These are phyloP conservation scores for Hypoxylon sp. DNA, from an alignment of 2,329 filamentous ascomycete genomes.

Conservation along the genomic window DNA sequence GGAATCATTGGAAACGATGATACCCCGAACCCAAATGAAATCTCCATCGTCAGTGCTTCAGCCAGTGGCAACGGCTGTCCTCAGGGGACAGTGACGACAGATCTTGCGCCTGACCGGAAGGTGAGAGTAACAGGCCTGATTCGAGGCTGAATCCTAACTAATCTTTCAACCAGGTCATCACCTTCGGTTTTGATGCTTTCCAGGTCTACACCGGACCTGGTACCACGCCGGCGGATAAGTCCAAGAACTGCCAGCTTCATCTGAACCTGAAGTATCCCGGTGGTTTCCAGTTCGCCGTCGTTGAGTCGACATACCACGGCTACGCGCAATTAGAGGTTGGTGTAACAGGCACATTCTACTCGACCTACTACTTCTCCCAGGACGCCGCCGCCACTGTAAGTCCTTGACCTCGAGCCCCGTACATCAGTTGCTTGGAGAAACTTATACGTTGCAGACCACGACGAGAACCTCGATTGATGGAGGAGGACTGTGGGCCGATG, in stretches of 20 bases:
- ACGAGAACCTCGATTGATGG: slow-evolving; percentile 54
- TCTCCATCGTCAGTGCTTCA: slow-evolving; percentile 52
- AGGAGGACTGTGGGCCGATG: slow-evolving; percentile 52
- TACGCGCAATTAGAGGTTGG: slow-evolving; percentile 57
- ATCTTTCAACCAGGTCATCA: slow-evolving; percentile 50
- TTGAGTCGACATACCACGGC: slow-evolving; percentile 59
- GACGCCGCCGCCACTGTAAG: slow-evolving; percentile 52
- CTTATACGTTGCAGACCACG: slow-evolving; percentile 46
- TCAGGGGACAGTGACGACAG: slow-evolving; percentile 53
- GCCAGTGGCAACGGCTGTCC: slow-evolving; percentile 57
- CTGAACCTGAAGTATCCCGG: slow-evolving; percentile 56
- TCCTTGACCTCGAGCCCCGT: background rate
- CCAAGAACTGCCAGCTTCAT: slow-evolving; percentile 60
- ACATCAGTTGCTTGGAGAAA: slow-evolving; percentile 6
- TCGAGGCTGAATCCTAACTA: slow-evolving; percentile 3
- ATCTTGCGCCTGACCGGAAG: slow-evolving; percentile 53
- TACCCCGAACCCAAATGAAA: slow-evolving; percentile 51
- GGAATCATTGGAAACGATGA: slow-evolving; percentile 46
- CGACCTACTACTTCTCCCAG: slow-evolving; percentile 59
- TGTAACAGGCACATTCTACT: slow-evolving; percentile 55
- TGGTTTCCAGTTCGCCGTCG: slow-evolving; percentile 57
- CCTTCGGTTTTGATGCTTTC: slow-evolving; percentile 57
- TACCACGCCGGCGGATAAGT: slow-evolving; percentile 47
- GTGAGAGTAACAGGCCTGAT: slow-evolving; percentile 38
- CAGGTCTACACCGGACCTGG: slow-evolving; percentile 58